Evolutionary conservation across 352 stramenopile species (phyloP).

Genomic region (Pythium guiyangense): DNA sequence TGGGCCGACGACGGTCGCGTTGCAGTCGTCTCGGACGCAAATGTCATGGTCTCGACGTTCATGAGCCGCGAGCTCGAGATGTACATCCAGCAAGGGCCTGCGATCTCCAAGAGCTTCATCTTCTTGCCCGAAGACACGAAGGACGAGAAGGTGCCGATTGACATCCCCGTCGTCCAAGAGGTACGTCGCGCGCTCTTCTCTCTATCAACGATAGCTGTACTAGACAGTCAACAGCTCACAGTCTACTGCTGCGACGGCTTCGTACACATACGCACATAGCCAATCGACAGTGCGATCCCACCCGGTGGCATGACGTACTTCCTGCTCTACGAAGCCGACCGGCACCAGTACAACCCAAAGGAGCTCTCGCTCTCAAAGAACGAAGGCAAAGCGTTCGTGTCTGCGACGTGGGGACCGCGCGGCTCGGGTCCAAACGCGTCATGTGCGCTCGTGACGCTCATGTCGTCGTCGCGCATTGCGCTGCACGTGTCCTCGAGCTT

Average conservation of each 20-base stretch:
- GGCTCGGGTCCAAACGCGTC: slow-evolving; percentile 67
- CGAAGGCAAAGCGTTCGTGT: slow-evolving; percentile 48
- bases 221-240: no score
- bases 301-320: slow-evolving; percentile 49
- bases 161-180: slow-evolving; percentile 42
- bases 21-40: slow-evolving; percentile 66
- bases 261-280: slow-evolving; percentile 1
- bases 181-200: no score
- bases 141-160: slow-evolving; percentile 46
- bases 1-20: slow-evolving; percentile 77
- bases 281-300: slow-evolving; percentile 22
- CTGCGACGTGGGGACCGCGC: slow-evolving; percentile 63
- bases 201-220: background rate
- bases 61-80: slow-evolving; percentile 75
- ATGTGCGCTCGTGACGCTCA: slow-evolving; percentile 65
- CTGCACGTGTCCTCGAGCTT: slow-evolving; percentile 78
- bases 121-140: slow-evolving; percentile 41
- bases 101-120: slow-evolving; percentile 82
- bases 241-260: background rate
- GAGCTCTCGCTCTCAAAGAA: slow-evolving; percentile 81
- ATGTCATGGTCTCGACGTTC: slow-evolving; percentile 77
- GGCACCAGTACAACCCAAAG: slow-evolving; percentile 77
- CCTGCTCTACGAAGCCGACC: slow-evolving; percentile 56
- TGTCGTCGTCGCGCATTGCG: slow-evolving; percentile 47
- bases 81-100: slow-evolving; percentile 67